A percentile compares a stretch with the other conserved stretches of the same genome.
Evolutionary conservation across 1,284 basidiomycete species (phyloP).

Genomic region (Anthracocystis setariae): DNA sequence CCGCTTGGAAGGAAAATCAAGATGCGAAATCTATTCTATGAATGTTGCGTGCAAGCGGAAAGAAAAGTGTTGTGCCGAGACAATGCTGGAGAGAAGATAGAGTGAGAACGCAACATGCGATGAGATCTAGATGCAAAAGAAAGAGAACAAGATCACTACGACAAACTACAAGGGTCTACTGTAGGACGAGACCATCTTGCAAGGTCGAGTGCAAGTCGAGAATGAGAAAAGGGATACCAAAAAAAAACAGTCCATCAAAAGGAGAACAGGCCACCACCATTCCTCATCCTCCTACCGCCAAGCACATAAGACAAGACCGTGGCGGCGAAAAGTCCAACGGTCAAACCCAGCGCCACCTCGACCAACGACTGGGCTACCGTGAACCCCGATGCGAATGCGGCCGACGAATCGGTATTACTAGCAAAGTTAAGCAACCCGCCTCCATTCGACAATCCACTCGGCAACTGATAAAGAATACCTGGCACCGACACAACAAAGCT

Average conservation of each 20-base stretch:
- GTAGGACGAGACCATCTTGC: no score
- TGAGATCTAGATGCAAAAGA: constrained; percentile 6
- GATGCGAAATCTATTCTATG: background rate
- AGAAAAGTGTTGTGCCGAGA: background rate
- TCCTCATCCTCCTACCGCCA: constrained; percentile 56
- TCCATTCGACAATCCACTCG: constrained; percentile 84
- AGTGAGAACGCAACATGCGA: background rate
- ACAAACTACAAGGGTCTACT: background rate
- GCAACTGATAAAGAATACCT: constrained; percentile 86
- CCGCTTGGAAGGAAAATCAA: background rate
- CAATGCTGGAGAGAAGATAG: constrained; percentile 1
- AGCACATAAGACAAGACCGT: constrained; percentile 62
- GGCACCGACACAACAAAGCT: constrained; percentile 75
- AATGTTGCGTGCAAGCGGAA: constrained; percentile 1
- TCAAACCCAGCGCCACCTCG: constrained; percentile 64
- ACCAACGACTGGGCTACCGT: constrained; percentile 54
- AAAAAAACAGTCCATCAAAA: constrained; percentile 38
- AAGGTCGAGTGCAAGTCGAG: no score
- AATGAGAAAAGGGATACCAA: background rate
- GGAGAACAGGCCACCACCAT: constrained; percentile 59
- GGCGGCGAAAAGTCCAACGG: constrained; percentile 63
- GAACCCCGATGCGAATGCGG: constrained; percentile 42
- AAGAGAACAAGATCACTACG: background rate
- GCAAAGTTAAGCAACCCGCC: constrained; percentile 83
- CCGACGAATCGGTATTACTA: constrained; percentile 31